phyloP scores from a whole-genome alignment of 2,329 filamentous ascomycete genomes.

The Trichoderma guizhouense region DNA sequence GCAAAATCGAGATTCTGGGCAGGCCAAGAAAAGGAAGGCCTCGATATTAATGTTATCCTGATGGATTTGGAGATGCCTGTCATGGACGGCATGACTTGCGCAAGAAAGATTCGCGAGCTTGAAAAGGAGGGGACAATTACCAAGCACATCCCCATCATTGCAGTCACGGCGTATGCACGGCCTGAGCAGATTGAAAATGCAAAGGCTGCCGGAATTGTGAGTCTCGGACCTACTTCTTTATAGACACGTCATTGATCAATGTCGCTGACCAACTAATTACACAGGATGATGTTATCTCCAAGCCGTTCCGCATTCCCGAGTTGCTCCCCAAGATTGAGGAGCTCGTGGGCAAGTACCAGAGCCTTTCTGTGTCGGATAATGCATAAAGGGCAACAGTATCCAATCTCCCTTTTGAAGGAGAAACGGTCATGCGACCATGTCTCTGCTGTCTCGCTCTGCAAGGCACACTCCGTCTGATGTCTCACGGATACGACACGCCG shows the following conservation, averaged over 20 bases:
- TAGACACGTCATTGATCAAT: neutral
- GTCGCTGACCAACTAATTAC: neutral
- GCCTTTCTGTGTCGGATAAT: conserved; percentile 27
- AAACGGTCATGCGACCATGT: neutral
- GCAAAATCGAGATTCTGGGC: conserved; percentile 55
- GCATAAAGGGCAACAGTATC: conserved; percentile 1
- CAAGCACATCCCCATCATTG: conserved; percentile 71
- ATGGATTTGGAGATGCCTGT: conserved; percentile 85
- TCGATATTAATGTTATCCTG: conserved; percentile 63
- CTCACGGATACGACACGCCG: neutral
- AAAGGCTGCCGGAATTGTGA: conserved; percentile 68
- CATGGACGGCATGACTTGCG: conserved; percentile 77
- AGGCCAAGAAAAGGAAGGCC: conserved; percentile 44
- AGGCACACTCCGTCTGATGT: neutral
- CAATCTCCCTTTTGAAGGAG: neutral
- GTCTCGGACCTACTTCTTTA: conserved; percentile 28
- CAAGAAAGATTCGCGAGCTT: conserved; percentile 64
- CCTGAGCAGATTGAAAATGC: conserved; percentile 70
- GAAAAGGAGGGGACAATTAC: conserved; percentile 60
- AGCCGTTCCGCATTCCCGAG: conserved; percentile 75
- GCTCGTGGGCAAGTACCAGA: conserved; percentile 43
- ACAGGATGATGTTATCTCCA: conserved; percentile 71
- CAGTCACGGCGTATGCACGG: conserved; percentile 78
- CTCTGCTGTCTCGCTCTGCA: neutral
- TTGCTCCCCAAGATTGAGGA: conserved; percentile 65